Percentiles rank a stretch among this genome's conserved stretches.
Conservation (phyloP, 2,329 filamentous ascomycete genomes). For the Exserohilum rostratum region DNA sequence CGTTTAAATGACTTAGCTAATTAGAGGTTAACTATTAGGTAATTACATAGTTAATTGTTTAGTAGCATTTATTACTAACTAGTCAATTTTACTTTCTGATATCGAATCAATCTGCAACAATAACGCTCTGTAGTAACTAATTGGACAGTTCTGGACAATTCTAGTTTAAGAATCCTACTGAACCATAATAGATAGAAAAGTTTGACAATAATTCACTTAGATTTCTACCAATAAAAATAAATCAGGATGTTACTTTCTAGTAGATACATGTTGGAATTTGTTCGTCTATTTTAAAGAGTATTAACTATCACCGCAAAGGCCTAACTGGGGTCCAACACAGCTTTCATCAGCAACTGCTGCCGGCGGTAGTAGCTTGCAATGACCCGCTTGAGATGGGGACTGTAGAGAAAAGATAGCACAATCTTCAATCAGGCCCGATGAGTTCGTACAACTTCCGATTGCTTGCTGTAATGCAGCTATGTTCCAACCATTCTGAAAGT, state of each 20-base stretch:
- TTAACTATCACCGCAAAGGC: slow-evolving; percentile 8
- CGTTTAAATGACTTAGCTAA: too few species aligned
- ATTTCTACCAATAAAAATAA: not conserved
- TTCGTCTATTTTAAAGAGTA: slow-evolving; percentile 9
- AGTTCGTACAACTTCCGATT: slow-evolving; percentile 68
- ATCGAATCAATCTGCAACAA: too few species aligned
- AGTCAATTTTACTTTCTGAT: too few species aligned
- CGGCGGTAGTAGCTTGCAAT: slow-evolving; percentile 2
- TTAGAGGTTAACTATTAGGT: too few species aligned
- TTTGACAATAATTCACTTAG: too few species aligned
- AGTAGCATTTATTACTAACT: too few species aligned
- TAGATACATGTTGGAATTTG: not conserved
- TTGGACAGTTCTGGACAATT: too few species aligned
- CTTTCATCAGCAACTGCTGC: slow-evolving; percentile 7
- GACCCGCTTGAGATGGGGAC: not conserved
- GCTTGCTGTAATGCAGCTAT: slow-evolving; percentile 66
- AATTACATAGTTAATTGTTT: too few species aligned
- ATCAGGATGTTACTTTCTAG: not conserved
- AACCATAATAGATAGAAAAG: too few species aligned
- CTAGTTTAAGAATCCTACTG: too few species aligned
- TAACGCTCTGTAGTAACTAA: too few species aligned
- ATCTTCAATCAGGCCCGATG: slow-evolving; percentile 63
- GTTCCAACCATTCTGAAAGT: slow-evolving; percentile 73
- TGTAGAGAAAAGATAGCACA: slow-evolving; percentile 51
- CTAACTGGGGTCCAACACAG: slow-evolving; percentile 3